A percentile compares a stretch with the other conserved stretches of the same genome.
These are phyloP conservation scores for Candida sanyiensis DNA, from an alignment of 805 yeast genomes.

Conservation along the genomic window DNA sequence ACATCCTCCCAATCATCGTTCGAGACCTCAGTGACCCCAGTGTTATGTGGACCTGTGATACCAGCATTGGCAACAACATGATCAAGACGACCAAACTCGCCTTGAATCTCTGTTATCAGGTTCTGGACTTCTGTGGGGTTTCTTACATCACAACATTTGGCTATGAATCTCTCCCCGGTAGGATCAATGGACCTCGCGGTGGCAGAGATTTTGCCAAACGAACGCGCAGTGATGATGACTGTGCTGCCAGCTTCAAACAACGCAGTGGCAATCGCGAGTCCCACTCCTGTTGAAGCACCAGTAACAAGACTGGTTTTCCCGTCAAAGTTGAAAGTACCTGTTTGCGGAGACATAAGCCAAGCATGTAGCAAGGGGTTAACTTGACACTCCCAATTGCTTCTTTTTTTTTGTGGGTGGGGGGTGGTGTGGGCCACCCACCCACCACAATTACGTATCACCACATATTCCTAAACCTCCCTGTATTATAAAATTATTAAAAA, in stretches of 20 bases:
- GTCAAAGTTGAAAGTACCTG: no score
- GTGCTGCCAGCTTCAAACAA: neutral
- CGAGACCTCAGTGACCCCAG: neutral
- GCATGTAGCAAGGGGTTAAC: no score
- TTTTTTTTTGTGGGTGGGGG: no score
- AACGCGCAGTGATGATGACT: neutral
- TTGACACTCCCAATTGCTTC: no score
- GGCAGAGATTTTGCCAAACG: neutral
- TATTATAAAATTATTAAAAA: no score
- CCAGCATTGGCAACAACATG: slow-evolving; percentile 1
- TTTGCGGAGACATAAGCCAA: no score
- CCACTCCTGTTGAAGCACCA: slow-evolving; percentile 1
- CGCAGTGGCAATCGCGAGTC: neutral
- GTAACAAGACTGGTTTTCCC: slow-evolving; percentile 1
- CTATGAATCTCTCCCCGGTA: neutral
- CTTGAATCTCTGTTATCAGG: neutral
- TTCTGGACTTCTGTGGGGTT: neutral
- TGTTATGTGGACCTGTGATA: slow-evolving; percentile 1
- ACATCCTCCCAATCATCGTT: neutral
- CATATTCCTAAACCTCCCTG: no score
- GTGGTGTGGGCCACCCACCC: no score
- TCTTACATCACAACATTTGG: neutral
- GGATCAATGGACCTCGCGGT: neutral
- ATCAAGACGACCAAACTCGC: neutral
- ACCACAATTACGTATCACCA: no score